A percentile compares a stretch with the other conserved stretches of the same genome.
These are phyloP conservation scores for barrel medic (Medicago truncatula) DNA, from an alignment of 306 rosid species.

Conservation along the genomic window DNA sequence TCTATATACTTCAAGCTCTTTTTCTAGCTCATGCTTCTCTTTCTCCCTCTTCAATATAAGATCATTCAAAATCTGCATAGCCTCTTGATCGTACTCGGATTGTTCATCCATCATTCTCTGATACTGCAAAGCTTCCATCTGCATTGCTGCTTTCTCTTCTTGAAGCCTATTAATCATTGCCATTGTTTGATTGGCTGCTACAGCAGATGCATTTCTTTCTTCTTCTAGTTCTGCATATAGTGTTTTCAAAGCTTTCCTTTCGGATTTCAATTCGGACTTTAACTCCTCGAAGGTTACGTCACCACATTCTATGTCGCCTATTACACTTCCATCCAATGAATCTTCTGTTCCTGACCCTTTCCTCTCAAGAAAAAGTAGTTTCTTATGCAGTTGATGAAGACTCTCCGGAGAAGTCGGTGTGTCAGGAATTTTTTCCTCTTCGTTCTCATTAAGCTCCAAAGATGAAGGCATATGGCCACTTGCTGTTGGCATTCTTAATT, in stretches of 20 bases:
- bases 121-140: constrained; percentile 99
- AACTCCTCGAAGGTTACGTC: constrained; percentile 70
- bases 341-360: constrained; percentile 79
- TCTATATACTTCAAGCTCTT: constrained; percentile 73
- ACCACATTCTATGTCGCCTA: constrained; percentile 69
- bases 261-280: constrained; percentile 67
- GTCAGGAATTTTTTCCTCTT: constrained; percentile 79
- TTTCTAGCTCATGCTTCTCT: constrained; percentile 88
- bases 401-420: constrained; percentile 78
- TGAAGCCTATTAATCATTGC: constrained; percentile 98
- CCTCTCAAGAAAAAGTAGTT: constrained; percentile 68
- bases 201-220: constrained; percentile 96
- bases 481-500: constrained; percentile 49
- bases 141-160: constrained; percentile 98
- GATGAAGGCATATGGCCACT: constrained; percentile 45
- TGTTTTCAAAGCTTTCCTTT: constrained; percentile 72
- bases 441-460: constrained; percentile 59
- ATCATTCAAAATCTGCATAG: constrained; percentile 91
- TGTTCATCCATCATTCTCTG: constrained; percentile 99
- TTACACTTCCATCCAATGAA: constrained; percentile 80
- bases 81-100: constrained; percentile 96
- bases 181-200: constrained; percentile 96
- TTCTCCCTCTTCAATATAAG: constrained; percentile 85
- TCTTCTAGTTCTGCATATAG: constrained; percentile 88
- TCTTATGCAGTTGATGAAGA: constrained; percentile 69